Base-by-base conservation (phyloP, 2,329 filamentous ascomycete genomes). In the Aspergillus sp. region DNA sequence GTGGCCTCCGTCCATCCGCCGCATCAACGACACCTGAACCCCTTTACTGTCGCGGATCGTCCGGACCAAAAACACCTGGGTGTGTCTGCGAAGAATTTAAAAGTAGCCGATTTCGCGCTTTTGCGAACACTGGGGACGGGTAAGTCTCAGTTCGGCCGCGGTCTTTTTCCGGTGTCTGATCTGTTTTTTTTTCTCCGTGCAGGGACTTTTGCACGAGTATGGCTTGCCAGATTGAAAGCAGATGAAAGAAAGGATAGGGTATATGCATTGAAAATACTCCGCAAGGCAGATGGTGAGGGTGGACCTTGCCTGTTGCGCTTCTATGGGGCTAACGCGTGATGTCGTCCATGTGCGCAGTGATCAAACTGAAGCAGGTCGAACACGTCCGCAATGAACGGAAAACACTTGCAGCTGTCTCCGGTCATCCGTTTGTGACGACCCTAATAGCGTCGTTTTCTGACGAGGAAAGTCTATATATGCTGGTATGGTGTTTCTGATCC, bases 361-460 rank as follows among this genome's bases (percentile, higher is more conserved):
- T 77, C 59, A 79, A 81, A 49, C 68, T 84, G 58, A 84, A 85
- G 71, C 82, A 85, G 60, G 80, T 85, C 53, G 82, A 84, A 68
- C 82, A 84, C 67, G 81, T 84, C 43, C 78, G 80, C 54, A 84
- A 84, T 66, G 82, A 85, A 69, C 76, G 81, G 57, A 82, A 80
- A 57, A 77, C 82, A 32, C 76, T 85, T 17, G 76, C 78, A 30
- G 77, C 77, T 33, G 81, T 84, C 35, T 76, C 80, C 30, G 82
- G 80, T 3, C 79, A 84, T 54, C 82, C 82, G 20, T 84, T 84
- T 63, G 84, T 84, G 53, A 84, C 81, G 35, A 82, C 78, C 33
- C 72, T 84, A 64, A 73, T 84, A 39, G 77, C 81, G 32, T 81
- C 79, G 53, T 85, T 85, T 64, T 80, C 82, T 56, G 81, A 84